Conservation (phyloP, 306 rosid genomes). For the Cucurbita moschata region DNA sequence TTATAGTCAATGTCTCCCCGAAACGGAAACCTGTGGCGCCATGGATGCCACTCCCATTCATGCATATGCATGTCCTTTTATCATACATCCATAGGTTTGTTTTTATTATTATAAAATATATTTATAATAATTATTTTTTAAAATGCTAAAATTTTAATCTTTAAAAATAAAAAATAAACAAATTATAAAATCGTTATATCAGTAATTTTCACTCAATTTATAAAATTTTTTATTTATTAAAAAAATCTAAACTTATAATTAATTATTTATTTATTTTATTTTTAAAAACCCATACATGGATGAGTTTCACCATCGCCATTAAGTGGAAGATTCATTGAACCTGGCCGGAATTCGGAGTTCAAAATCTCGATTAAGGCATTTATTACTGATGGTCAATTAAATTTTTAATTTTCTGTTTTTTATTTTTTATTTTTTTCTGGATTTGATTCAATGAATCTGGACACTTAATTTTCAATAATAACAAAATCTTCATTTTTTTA, state of each 20-base stretch:
- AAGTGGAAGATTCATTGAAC: constrained; percentile 37
- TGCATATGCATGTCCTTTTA: background rate
- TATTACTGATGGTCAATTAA: background rate
- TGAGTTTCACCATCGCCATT: background rate
- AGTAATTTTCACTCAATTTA: too few species aligned
- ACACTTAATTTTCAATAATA: background rate
- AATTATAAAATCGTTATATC: too few species aligned
- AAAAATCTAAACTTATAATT: too few species aligned
- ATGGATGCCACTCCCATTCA: background rate
- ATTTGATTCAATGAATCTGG: background rate
- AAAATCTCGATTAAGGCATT: background rate
- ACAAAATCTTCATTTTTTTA: background rate
- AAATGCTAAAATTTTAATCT: too few species aligned
- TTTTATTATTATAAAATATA: too few species aligned
- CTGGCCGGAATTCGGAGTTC: constrained; percentile 12
- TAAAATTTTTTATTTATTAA: too few species aligned
- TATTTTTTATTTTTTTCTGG: too few species aligned
- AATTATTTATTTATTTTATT: too few species aligned
- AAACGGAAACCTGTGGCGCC: background rate
- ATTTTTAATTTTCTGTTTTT: background rate
- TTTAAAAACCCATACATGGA: too few species aligned
- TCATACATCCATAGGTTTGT: background rate
- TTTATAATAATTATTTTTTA: too few species aligned
- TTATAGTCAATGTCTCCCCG: background rate
- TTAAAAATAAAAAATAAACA: too few species aligned